These are phyloP conservation scores for Apiospora kogelbergensis DNA, from an alignment of 2,329 filamentous ascomycete species.

Conservation along the genomic window DNA sequence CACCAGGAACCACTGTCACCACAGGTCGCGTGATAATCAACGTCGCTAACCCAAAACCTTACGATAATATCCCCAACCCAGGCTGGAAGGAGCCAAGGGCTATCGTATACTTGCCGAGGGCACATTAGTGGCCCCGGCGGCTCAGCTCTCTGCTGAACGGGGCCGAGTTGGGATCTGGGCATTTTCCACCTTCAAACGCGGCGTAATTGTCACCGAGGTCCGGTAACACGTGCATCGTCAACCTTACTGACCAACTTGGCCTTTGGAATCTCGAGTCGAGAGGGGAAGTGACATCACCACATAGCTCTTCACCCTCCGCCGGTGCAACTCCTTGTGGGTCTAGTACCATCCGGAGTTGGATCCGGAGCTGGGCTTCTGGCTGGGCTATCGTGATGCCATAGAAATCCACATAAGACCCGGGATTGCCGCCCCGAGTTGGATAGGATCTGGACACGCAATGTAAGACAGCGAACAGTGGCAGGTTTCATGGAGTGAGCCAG, in stretches of 20 bases:
- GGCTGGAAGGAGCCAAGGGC: not conserved
- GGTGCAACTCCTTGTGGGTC: not conserved
- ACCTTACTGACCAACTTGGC: not conserved
- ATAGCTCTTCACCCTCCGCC: not conserved
- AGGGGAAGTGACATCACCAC: not conserved
- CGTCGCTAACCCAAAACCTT: slow-evolving; percentile 3
- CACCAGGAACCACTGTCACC: not conserved
- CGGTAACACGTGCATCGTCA: not conserved
- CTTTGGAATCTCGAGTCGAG: not conserved
- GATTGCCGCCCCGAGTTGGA: not conserved
- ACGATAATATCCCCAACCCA: not conserved
- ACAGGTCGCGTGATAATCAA: not conserved
- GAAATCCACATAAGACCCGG: not conserved
- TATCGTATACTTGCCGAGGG: not conserved
- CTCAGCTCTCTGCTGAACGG: not conserved
- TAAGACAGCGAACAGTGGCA: not conserved
- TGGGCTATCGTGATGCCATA: not conserved
- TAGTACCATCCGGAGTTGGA: not conserved
- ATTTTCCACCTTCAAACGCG: not conserved
- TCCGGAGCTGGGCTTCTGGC: not conserved
- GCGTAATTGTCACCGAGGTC: not conserved
- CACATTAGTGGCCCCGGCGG: not conserved
- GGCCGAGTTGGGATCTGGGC: not conserved
- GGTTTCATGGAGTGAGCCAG: not conserved
- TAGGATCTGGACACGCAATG: not conserved